Conservation (phyloP, 2,329 filamentous ascomycete species). For the Chaetomiaceae sp. region DNA sequence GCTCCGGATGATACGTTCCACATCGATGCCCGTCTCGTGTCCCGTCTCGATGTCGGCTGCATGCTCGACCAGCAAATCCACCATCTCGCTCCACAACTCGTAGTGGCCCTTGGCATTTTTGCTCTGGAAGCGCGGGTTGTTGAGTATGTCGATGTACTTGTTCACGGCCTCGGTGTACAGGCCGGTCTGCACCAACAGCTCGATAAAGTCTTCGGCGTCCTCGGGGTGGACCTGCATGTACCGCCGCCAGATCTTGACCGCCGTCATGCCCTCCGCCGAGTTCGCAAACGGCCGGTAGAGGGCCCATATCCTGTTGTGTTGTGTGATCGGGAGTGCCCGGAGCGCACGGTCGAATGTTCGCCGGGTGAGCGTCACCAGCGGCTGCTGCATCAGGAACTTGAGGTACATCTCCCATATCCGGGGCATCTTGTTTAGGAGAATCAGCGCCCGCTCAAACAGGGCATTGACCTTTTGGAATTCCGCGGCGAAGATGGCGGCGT, state of each 20-base stretch:
- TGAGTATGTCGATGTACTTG: conserved; percentile 86
- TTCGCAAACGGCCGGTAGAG: conserved; percentile 88
- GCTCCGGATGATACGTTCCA: conserved; percentile 87
- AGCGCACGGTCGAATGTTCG: conserved; percentile 89
- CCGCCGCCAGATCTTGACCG: conserved; percentile 86
- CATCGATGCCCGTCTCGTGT: conserved; percentile 77
- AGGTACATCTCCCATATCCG: conserved; percentile 98
- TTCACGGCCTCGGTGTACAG: conserved; percentile 88
- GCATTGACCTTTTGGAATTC: conserved; percentile 94
- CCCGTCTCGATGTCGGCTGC: conserved; percentile 80
- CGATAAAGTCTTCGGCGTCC: conserved; percentile 91
- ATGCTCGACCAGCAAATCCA: conserved; percentile 87
- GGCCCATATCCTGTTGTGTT: conserved; percentile 93
- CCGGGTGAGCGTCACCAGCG: conserved; percentile 81
- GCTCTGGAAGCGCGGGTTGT: conserved; percentile 85
- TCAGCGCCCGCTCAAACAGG: conserved; percentile 86
- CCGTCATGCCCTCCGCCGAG: conserved; percentile 83
- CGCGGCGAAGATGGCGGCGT: conserved; percentile 70
- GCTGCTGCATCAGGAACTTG: conserved; percentile 82
- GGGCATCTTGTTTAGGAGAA: conserved; percentile 98
- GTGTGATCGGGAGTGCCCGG: conserved; percentile 84
- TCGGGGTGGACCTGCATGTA: conserved; percentile 98
- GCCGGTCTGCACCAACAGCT: conserved; percentile 74
- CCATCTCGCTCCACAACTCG: conserved; percentile 96
- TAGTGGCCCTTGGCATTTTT: conserved; percentile 93